These are phyloP conservation scores for Marasmius fiardii DNA, from an alignment of 1,284 basidiomycete genomes.

Conservation along the genomic window DNA sequence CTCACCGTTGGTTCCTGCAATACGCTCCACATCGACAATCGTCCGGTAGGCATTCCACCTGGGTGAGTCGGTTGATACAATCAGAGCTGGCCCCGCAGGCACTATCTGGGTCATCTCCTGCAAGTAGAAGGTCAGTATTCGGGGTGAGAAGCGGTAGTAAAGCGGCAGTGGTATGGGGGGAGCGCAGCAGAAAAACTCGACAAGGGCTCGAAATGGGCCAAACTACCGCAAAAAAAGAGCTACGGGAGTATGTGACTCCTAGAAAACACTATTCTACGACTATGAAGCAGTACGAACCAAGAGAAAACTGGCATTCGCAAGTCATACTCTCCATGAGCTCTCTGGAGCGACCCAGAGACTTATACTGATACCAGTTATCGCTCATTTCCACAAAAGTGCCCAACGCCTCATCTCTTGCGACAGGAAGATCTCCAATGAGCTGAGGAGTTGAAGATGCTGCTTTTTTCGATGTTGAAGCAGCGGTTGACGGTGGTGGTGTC, in stretches of 20 bases:
- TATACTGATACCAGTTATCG: constrained; percentile 87
- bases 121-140: constrained; percentile 19
- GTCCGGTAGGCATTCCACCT: constrained; percentile 89
- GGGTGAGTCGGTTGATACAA: constrained; percentile 97
- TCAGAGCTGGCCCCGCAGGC: constrained; percentile 90
- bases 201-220: constrained; percentile 11
- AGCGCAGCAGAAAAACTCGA: constrained; percentile 21
- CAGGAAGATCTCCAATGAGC: constrained; percentile 77
- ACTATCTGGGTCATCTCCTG: constrained; percentile 56
- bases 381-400: constrained; percentile 73
- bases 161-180: neutral
- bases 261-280: constrained; percentile 16
- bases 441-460: constrained; percentile 36
- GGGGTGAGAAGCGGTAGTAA: neutral
- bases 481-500: constrained; percentile 21
- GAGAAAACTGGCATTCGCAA: constrained; percentile 86
- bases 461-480: constrained; percentile 19
- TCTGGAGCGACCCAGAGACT: constrained; percentile 81
- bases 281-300: constrained; percentile 56
- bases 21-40: constrained; percentile 83
- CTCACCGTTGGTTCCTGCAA: constrained; percentile 93
- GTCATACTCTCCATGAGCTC: constrained; percentile 91
- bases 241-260: neutral
- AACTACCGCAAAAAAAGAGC: constrained; percentile 6
- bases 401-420: constrained; percentile 73